phyloP scores from a whole-genome alignment of 257 asterid genomes.

The Leonotis leonurus region DNA sequence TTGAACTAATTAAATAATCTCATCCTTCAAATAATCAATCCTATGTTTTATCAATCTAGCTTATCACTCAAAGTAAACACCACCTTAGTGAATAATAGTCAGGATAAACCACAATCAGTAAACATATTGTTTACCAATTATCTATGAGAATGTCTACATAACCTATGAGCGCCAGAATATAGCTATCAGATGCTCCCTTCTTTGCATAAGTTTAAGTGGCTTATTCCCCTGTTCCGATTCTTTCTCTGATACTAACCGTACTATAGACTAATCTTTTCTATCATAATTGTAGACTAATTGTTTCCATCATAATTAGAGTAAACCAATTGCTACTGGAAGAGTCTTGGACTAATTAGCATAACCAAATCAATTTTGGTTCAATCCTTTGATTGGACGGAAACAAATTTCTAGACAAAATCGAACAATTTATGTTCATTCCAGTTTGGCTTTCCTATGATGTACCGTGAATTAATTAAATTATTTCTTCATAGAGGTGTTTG shows the following conservation, averaged over 20 bases:
- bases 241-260: background rate
- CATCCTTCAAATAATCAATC: too few species aligned
- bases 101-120: background rate
- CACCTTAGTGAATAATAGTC: too few species aligned
- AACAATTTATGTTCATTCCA: background rate
- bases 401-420: background rate
- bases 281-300: too few species aligned
- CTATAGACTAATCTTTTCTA: background rate
- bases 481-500: background rate
- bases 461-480: background rate
- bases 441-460: too few species aligned
- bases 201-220: background rate
- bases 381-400: background rate
- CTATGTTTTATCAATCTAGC: too few species aligned
- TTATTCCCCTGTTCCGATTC: background rate
- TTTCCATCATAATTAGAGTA: too few species aligned
- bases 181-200: background rate
- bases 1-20: too few species aligned
- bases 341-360: too few species aligned
- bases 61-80: too few species aligned
- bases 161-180: background rate
- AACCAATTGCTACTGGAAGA: background rate
- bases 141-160: background rate
- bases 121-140: background rate
- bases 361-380: background rate